Evolutionary conservation across 2,329 filamentous ascomycete genomes (phyloP).

Genomic region (Trichocomaceae sp.): DNA sequence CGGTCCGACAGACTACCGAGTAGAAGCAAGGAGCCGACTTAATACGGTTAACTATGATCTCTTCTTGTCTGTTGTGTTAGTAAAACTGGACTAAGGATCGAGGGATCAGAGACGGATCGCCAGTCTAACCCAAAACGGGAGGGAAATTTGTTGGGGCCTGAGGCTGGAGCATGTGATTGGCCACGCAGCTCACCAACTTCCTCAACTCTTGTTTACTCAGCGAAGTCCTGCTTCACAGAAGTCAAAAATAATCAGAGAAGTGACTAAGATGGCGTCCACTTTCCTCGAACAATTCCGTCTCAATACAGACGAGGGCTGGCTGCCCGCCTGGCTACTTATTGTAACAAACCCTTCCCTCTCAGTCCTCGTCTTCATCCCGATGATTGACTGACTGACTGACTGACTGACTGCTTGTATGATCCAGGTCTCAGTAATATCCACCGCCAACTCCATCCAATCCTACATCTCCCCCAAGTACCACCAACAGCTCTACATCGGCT

Average conservation of each 20-base stretch:
- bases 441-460: conserved; percentile 79
- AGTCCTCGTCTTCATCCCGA: neutral
- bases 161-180: neutral
- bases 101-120: no score
- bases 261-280: neutral
- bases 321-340: conserved; percentile 11
- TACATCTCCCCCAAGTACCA: conserved; percentile 76
- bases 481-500: conserved; percentile 66
- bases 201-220: neutral
- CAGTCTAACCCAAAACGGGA: neutral
- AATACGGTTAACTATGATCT: no score
- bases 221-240: neutral
- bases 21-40: conserved; percentile 3
- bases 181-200: neutral
- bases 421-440: conserved; percentile 76
- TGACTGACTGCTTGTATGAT: no score
- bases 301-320: conserved; percentile 5
- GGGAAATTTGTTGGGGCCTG: conserved; percentile 7
- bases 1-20: neutral
- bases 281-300: conserved; percentile 1
- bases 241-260: neutral
- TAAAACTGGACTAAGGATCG: no score
- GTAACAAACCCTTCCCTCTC: conserved; percentile 3
- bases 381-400: neutral
- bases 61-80: no score